Conservation (phyloP, 2,329 filamentous ascomycete genomes). For the Chalaropsis ovoidea region DNA sequence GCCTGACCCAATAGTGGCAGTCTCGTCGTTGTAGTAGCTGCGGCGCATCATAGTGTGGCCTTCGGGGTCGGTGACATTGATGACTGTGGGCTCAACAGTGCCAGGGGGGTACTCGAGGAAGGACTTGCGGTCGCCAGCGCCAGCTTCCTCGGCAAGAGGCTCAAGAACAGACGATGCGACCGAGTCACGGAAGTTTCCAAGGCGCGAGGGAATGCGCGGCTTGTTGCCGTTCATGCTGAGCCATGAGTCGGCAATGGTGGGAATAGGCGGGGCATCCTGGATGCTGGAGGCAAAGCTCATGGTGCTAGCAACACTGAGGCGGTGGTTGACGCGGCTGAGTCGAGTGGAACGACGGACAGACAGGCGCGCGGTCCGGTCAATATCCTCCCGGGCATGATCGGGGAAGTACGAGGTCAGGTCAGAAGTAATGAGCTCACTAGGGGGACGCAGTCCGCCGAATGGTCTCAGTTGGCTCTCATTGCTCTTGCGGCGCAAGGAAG, state of each 20-base stretch:
- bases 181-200: conserved; percentile 67
- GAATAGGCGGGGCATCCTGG: conserved; percentile 86
- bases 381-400: conserved; percentile 84
- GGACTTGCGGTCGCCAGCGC: conserved; percentile 85
- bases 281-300: conserved; percentile 86
- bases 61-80: conserved; percentile 68
- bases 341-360: conserved; percentile 84
- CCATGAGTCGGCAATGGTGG: conserved; percentile 92
- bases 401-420: conserved; percentile 97
- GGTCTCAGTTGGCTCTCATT: conserved; percentile 48
- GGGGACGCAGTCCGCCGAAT: conserved; percentile 85
- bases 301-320: conserved; percentile 87
- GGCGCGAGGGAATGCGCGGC: conserved; percentile 40
- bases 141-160: conserved; percentile 84
- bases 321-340: conserved; percentile 83
- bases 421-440: conserved; percentile 93
- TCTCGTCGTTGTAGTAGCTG: conserved; percentile 71
- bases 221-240: conserved; percentile 40
- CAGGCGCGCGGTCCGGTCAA: conserved; percentile 87
- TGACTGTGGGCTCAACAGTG: conserved; percentile 54
- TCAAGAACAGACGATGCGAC: conserved; percentile 81
- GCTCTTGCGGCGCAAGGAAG: conserved; percentile 38
- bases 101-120: conserved; percentile 84
- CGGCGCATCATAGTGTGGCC: conserved; percentile 54
- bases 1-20: conserved; percentile 37